Conservation (phyloP, 1,139 yeast species). For the Hemisphaericaspora subhashii region DNA sequence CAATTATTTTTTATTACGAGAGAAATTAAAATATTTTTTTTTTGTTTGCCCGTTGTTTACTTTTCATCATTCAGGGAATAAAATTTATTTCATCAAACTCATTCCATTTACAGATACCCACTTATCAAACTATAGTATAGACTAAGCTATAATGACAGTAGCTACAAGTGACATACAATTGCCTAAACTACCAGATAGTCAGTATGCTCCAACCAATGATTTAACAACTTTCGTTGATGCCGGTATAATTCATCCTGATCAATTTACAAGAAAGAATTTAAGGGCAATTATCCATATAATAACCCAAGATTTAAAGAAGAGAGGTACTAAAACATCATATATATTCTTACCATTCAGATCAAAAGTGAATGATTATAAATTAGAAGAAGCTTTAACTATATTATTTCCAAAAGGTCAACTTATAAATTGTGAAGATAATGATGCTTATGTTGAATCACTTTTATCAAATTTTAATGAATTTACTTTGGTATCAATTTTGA, state of each 20-base stretch:
- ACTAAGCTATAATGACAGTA: neutral
- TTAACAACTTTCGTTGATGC: conserved; percentile 9
- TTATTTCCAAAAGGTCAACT: conserved; percentile 58
- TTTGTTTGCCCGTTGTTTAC: too few species aligned
- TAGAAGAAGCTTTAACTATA: conserved; percentile 51
- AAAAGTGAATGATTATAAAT: conserved; percentile 55
- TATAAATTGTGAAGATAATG: conserved; percentile 25
- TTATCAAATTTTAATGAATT: conserved; percentile 56
- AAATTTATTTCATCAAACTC: too few species aligned
- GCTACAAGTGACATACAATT: conserved; percentile 21
- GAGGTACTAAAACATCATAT: conserved; percentile 61
- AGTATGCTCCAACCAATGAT: too few species aligned
- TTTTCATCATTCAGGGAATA: too few species aligned
- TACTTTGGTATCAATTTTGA: conserved; percentile 70
- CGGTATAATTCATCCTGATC: conserved; percentile 25
- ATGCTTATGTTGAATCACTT: conserved; percentile 32
- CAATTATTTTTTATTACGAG: too few species aligned
- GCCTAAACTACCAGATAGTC: conserved; percentile 22
- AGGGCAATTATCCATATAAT: conserved; percentile 64
- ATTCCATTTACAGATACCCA: too few species aligned
- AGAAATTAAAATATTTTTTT: too few species aligned
- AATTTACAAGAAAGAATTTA: conserved; percentile 62
- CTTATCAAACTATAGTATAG: too few species aligned
- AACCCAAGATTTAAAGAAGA: conserved; percentile 61
- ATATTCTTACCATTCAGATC: conserved; percentile 71